Evolutionary conservation across 139 green algal species (phyloP).

Genomic region (Cymbomonas tetramitiformis): DNA sequence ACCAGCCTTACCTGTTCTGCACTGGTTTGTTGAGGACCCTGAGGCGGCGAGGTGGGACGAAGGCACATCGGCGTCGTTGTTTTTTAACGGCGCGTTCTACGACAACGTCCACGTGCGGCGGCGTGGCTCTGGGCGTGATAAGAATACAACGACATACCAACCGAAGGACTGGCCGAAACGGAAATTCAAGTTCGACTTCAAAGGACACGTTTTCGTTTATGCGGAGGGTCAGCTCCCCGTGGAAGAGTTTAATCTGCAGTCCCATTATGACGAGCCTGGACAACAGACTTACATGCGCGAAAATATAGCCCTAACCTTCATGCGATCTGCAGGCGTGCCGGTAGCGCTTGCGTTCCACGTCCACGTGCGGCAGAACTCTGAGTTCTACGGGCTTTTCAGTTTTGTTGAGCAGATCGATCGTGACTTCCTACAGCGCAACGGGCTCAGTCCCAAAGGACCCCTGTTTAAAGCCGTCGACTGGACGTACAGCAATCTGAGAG

Average conservation of each 20-base stretch:
- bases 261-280: slow-evolving; percentile 46
- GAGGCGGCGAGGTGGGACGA: slow-evolving; percentile 16
- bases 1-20: neutral
- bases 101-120: slow-evolving; percentile 37
- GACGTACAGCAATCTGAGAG: slow-evolving; percentile 15
- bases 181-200: slow-evolving; percentile 50
- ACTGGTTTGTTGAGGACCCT: slow-evolving; percentile 27
- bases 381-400: slow-evolving; percentile 54
- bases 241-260: slow-evolving; percentile 33
- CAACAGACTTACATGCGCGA: slow-evolving; percentile 65
- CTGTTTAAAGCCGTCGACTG: slow-evolving; percentile 43
- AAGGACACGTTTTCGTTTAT: slow-evolving; percentile 10
- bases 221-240: slow-evolving; percentile 4
- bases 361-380: slow-evolving; percentile 47
- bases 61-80: slow-evolving; percentile 20
- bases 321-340: slow-evolving; percentile 30
- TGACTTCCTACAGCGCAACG: slow-evolving; percentile 34
- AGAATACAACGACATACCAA: neutral
- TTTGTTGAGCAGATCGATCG: slow-evolving; percentile 46
- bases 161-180: slow-evolving; percentile 56
- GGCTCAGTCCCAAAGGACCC: slow-evolving; percentile 18
- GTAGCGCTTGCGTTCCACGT: slow-evolving; percentile 40
- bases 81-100: slow-evolving; percentile 42
- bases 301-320: slow-evolving; percentile 29
- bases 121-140: slow-evolving; percentile 20